A percentile compares a stretch with the other conserved stretches of the same genome.
phyloP scores from a whole-genome alignment of 108 stramenopile species.

The Nitzschia sp. region DNA sequence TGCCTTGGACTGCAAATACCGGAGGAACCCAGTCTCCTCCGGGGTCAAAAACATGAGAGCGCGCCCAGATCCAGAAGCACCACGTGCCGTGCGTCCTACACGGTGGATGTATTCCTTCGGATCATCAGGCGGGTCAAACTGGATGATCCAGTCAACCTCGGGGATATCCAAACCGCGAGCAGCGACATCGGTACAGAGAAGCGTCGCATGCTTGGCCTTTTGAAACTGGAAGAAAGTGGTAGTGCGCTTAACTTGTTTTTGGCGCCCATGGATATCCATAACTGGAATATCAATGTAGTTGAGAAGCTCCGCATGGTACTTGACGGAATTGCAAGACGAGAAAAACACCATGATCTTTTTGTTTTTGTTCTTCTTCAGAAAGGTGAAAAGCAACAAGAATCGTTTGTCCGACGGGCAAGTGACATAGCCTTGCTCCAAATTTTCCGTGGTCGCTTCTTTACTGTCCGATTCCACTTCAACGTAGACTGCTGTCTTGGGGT shows the following conservation, averaged over 20 bases:
- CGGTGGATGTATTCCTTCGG: conserved; percentile 96
- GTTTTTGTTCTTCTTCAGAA: conserved; percentile 98
- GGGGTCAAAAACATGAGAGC: conserved; percentile 98
- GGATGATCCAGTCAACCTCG: conserved; percentile 98
- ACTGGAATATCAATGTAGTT: conserved; percentile 98
- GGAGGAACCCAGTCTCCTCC: conserved; percentile 96
- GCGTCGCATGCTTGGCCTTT: conserved; percentile 89
- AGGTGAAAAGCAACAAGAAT: conserved; percentile 97
- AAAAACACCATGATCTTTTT: conserved; percentile 99
- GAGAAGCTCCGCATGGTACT: conserved; percentile 97
- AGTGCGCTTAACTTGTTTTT: conserved; percentile 98
- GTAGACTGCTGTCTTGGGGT: conserved; percentile 86
- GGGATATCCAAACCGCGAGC: conserved; percentile 95
- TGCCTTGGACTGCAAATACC: conserved; percentile 91
- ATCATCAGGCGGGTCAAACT: conserved; percentile 99
- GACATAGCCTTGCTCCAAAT: conserved; percentile 98
- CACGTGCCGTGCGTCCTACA: conserved; percentile 92
- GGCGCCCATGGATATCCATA: conserved; percentile 98
- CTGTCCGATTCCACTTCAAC: conserved; percentile 93
- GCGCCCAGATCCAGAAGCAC: conserved; percentile 89
- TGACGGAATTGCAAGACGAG: conserved; percentile 98
- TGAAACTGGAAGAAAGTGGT: conserved; percentile 99
- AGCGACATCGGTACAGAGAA: conserved; percentile 99
- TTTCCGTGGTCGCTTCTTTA: conserved; percentile 87
- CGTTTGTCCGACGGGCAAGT: conserved; percentile 96